Base-by-base conservation (phyloP, 257 asterid species). In the Linderniella brevidens region DNA sequence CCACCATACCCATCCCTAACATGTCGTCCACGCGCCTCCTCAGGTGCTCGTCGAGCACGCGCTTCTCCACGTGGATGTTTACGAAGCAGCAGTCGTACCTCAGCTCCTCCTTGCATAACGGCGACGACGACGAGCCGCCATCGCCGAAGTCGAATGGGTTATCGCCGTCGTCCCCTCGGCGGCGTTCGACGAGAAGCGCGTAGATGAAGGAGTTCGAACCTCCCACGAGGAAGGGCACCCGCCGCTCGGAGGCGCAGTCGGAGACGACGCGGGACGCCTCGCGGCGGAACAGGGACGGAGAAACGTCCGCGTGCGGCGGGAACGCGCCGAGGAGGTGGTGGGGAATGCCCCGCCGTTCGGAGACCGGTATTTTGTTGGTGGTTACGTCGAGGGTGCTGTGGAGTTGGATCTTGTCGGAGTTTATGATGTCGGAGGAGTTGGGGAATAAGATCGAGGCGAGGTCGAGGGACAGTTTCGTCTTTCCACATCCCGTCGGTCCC, bases 401-500 rank as follows among this genome's bases (percentile, higher is more conserved):
- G 11, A 72, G 63, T 55, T 87, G 97, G 62, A 87, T 87, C 59
- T 87, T 87, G 56, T 87, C 97, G 11, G 95, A 78, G 74, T 88
- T 88, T 8, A 88, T 70, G 45, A 88, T 65, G 41, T 88, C 97
- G 5, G 95, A 68, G 0, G 59, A 14, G 32, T 25, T 25, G 0
- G 80, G 74, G 54, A 78, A 88, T 17, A 54, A 76, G 2, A 75
- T 62, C 17, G 95, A 58, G 13, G 76, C 80, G 8, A 88, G 62
- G 55, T 80, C 93, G 19, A 83, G 36, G 0, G 97, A 83, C 13
- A 80, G 92, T 50, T 78, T 80, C 0, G 97, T 73, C 59, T 88
- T 88, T 0, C 97, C 97, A 15, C 84, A 83, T 19, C 95, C 95
- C 0, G 97, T 88, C 16, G 95, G 74, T 46, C 95, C 97, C 86